Conservation (phyloP, 768 basidiomycete genomes). For the Tylopilus sp. region DNA sequence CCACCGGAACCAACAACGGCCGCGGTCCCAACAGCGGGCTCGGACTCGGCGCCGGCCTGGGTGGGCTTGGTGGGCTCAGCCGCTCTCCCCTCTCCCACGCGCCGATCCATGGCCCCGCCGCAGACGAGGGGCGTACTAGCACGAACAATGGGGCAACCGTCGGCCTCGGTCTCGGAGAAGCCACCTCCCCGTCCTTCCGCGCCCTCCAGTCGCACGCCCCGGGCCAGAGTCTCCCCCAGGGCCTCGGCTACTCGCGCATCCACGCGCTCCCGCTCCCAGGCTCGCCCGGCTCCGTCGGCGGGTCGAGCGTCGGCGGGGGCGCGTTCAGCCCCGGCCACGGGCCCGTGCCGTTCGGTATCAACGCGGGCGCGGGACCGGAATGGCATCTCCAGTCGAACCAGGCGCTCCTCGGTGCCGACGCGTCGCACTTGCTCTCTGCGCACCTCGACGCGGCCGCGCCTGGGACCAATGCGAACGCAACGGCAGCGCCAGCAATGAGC, state of each 20-base stretch:
- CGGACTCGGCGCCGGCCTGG: slow-evolving; percentile 19
- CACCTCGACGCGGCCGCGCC: slow-evolving; percentile 20
- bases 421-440: slow-evolving; percentile 22
- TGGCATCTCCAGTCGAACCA: slow-evolving; percentile 29
- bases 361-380: slow-evolving; percentile 25
- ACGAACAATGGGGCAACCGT: slow-evolving; percentile 11
- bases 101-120: slow-evolving; percentile 25
- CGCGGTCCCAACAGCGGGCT: slow-evolving; percentile 27
- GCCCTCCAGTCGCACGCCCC: slow-evolving; percentile 87
- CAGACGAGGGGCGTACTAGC: slow-evolving; percentile 23
- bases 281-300: slow-evolving; percentile 34
- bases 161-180: slow-evolving; percentile 27
- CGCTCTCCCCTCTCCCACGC: slow-evolving; percentile 29
- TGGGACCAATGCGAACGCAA: background rate
- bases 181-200: slow-evolving; percentile 65
- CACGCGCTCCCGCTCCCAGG: slow-evolving; percentile 59
- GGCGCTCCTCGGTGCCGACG: slow-evolving; percentile 16
- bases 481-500: too few species aligned
- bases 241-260: slow-evolving; percentile 86
- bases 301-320: slow-evolving; percentile 25
- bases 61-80: slow-evolving; percentile 25
- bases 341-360: slow-evolving; percentile 30
- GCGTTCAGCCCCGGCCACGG: slow-evolving; percentile 32
- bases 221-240: slow-evolving; percentile 88
- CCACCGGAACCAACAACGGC: slow-evolving; percentile 27